phyloP scores from a whole-genome alignment of 1,284 basidiomycete genomes.

The Waitea zeae region DNA sequence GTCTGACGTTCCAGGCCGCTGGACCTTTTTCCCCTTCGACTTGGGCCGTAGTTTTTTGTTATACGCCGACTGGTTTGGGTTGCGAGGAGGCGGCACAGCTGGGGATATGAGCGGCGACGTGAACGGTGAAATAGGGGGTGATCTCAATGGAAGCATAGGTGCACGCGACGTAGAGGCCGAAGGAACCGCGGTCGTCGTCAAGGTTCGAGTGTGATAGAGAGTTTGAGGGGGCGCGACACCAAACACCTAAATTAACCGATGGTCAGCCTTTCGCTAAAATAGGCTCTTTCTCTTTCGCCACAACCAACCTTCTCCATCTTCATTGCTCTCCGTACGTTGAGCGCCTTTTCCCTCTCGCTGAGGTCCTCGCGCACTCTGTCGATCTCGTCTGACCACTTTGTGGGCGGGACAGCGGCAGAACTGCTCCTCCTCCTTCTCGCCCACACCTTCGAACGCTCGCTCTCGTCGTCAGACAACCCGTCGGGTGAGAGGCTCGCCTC shows the following conservation, averaged over 20 bases:
- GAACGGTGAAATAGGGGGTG: too few species aligned
- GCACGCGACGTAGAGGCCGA: too few species aligned
- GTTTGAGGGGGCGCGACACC: slow-evolving; percentile 61
- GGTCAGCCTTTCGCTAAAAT: not conserved
- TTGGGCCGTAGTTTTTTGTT: too few species aligned
- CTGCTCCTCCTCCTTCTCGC: slow-evolving; percentile 34
- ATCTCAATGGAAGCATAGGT: too few species aligned
- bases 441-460: not conserved
- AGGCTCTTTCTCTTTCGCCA: not conserved
- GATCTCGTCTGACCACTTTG: slow-evolving; percentile 29
- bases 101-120: too few species aligned
- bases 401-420: slow-evolving; percentile 26
- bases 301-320: slow-evolving; percentile 68
- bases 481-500: too few species aligned
- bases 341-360: slow-evolving; percentile 50
- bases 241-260: slow-evolving; percentile 37
- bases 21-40: slow-evolving; percentile 20
- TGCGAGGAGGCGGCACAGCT: too few species aligned
- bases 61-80: too few species aligned
- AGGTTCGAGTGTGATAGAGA: slow-evolving; percentile 50
- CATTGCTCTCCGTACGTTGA: slow-evolving; percentile 57
- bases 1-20: slow-evolving; percentile 34
- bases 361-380: slow-evolving; percentile 54
- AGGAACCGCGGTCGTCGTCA: too few species aligned
- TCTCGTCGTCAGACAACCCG: too few species aligned